Conservation (phyloP, 257 asterid genomes). For the Salvia hispanica region DNA sequence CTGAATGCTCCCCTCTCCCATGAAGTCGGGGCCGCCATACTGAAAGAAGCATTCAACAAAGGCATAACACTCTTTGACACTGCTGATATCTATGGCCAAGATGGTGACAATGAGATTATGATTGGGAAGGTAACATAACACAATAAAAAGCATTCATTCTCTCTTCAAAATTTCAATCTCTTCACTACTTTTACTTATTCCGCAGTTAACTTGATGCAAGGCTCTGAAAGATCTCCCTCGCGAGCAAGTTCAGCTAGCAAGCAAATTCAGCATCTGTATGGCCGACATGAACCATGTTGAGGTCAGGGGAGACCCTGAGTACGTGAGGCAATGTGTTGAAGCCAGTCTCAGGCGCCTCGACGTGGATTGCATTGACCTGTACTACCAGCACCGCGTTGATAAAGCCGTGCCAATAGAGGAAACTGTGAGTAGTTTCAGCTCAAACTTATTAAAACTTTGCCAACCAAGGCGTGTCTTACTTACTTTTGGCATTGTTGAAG, state of each 20-base stretch:
- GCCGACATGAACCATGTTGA: slow-evolving; percentile 29
- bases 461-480: neutral
- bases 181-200: too few species aligned
- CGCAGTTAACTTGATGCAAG: too few species aligned
- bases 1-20: slow-evolving; percentile 53
- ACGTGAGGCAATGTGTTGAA: slow-evolving; percentile 50
- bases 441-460: neutral
- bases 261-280: slow-evolving; percentile 47
- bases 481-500: slow-evolving; percentile 21
- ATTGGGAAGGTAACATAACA: slow-evolving; percentile 43
- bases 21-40: slow-evolving; percentile 44
- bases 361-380: slow-evolving; percentile 59
- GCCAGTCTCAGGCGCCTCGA: slow-evolving; percentile 56
- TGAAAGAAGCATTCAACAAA: slow-evolving; percentile 45
- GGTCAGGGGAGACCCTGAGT: slow-evolving; percentile 52
- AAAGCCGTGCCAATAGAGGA: slow-evolving; percentile 57
- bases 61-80: slow-evolving; percentile 64
- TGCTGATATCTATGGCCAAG: slow-evolving; percentile 43
- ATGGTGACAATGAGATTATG: slow-evolving; percentile 49
- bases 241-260: slow-evolving; percentile 53
- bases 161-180: too few species aligned
- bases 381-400: slow-evolving; percentile 53
- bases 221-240: slow-evolving; percentile 57
- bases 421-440: slow-evolving; percentile 41
- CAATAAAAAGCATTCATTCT: too few species aligned